Evolutionary conservation across 257 asterid genomes (phyloP).

Genomic region (Nicotiana benthamiana): DNA sequence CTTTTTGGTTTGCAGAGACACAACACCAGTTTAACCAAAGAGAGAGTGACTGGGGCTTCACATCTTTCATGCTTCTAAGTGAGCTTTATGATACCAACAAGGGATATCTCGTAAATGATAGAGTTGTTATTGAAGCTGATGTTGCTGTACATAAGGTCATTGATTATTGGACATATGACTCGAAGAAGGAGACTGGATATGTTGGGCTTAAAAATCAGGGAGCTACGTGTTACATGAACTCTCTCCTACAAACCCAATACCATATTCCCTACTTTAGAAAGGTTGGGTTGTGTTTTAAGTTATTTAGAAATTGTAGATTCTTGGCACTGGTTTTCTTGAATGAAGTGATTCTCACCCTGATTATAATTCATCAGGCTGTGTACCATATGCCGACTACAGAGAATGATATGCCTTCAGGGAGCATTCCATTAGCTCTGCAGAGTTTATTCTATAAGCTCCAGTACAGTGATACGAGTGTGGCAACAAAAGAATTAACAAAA

Average conservation of each 20-base stretch:
- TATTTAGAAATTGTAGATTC: slow-evolving; percentile 2
- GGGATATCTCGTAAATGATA: too few species aligned
- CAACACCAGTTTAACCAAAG: too few species aligned
- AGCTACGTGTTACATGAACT: slow-evolving; percentile 97
- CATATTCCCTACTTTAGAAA: slow-evolving; percentile 96
- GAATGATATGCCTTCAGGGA: slow-evolving; percentile 91
- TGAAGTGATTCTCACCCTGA: slow-evolving; percentile 16
- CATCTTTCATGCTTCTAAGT: too few species aligned
- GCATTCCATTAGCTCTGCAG: slow-evolving; percentile 94
- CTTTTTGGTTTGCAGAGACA: slow-evolving; percentile 41
- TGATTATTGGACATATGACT: slow-evolving; percentile 87
- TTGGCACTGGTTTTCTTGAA: slow-evolving; percentile 1
- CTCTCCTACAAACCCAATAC: slow-evolving; percentile 85
- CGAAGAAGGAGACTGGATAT: slow-evolving; percentile 86
- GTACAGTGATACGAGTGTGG: slow-evolving; percentile 76
- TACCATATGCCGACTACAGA: slow-evolving; percentile 98
- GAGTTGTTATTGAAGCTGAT: slow-evolving; percentile 63
- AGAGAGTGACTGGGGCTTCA: too few species aligned
- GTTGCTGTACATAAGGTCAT: slow-evolving; percentile 78
- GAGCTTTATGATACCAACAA: too few species aligned
- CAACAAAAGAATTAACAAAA: slow-evolving; percentile 89
- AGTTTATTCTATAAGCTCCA: slow-evolving; percentile 97
- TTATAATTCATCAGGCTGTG: slow-evolving; percentile 56
- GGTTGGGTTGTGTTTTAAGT: slow-evolving; percentile 25
- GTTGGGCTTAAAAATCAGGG: slow-evolving; percentile 99